Evolutionary conservation across 2,329 filamentous ascomycete species (phyloP).

Genomic region (Diaporthe citri): DNA sequence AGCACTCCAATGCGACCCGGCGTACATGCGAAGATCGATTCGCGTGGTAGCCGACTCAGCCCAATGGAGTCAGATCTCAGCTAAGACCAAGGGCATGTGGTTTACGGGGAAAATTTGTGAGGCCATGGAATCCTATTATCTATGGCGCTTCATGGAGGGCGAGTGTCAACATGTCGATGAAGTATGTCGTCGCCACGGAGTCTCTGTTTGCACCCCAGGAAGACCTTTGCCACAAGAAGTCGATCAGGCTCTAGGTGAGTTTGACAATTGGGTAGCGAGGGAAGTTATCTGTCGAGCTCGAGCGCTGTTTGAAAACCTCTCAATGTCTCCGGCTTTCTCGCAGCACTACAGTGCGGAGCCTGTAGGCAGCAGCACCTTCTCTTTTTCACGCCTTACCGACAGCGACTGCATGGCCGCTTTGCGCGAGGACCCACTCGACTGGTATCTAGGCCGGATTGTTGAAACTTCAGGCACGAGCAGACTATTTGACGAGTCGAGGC

Average conservation of each 20-base stretch:
- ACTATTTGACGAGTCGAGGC: background rate
- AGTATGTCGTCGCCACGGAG: background rate
- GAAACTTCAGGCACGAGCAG: background rate
- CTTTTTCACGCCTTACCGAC: background rate
- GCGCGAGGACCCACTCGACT: background rate
- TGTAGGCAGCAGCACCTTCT: background rate
- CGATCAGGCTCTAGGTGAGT: background rate
- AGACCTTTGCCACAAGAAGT: background rate
- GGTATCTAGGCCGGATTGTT: background rate
- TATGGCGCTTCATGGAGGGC: background rate
- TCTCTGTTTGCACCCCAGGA: background rate
- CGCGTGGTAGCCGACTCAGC: background rate
- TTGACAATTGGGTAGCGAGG: background rate
- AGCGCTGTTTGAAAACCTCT: background rate
- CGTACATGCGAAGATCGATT: constrained; percentile 1
- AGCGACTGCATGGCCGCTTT: background rate
- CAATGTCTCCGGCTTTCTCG: background rate
- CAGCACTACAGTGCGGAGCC: background rate
- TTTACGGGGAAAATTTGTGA: background rate
- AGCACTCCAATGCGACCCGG: background rate
- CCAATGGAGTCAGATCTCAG: background rate
- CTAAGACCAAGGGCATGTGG: background rate
- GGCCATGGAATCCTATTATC: background rate
- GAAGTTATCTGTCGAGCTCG: background rate
- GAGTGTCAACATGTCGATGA: background rate